These are phyloP conservation scores for Trichophyton simii DNA, from an alignment of 2,329 filamentous ascomycete species.

Conservation along the genomic window DNA sequence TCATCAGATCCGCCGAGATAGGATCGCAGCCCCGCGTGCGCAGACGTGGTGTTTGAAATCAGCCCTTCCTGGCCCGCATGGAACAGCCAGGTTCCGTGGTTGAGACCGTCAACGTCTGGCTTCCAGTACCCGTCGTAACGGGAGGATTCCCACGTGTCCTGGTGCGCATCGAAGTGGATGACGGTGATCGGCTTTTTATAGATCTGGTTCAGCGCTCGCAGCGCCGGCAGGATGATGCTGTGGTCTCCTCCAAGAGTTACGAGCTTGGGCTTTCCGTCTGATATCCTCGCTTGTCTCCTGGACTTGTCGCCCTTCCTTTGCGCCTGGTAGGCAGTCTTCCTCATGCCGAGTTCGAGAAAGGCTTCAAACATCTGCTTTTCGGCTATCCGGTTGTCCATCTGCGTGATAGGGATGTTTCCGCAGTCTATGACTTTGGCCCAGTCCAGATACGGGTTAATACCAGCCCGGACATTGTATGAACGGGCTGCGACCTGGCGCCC, in stretches of 20 bases:
- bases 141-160: slow-evolving; percentile 73
- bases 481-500: slow-evolving; percentile 67
- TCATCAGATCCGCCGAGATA: slow-evolving; percentile 55
- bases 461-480: slow-evolving; percentile 70
- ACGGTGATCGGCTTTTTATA: slow-evolving; percentile 54
- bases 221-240: slow-evolving; percentile 55
- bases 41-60: slow-evolving; percentile 58
- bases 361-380: slow-evolving; percentile 73
- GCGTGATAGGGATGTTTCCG: slow-evolving; percentile 77
- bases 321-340: slow-evolving; percentile 22
- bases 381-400: slow-evolving; percentile 74
- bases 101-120: slow-evolving; percentile 60
- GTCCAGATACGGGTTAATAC: slow-evolving; percentile 67
- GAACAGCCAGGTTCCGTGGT: slow-evolving; percentile 88
- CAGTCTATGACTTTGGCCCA: slow-evolving; percentile 78
- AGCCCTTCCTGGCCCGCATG: slow-evolving; percentile 69
- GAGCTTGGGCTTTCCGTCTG: slow-evolving; percentile 38
- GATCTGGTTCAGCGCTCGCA: slow-evolving; percentile 51
- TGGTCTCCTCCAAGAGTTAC: slow-evolving; percentile 64
- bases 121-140: slow-evolving; percentile 66
- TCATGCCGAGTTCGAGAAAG: slow-evolving; percentile 53
- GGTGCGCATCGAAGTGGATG: slow-evolving; percentile 64
- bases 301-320: slow-evolving; percentile 12
- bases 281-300: slow-evolving; percentile 21
- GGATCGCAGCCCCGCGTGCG: slow-evolving; percentile 74